A percentile compares a stretch with the other conserved stretches of the same genome.
phyloP scores from a whole-genome alignment of 2,329 filamentous ascomycete species.

The Blastomyces gilchristii region DNA sequence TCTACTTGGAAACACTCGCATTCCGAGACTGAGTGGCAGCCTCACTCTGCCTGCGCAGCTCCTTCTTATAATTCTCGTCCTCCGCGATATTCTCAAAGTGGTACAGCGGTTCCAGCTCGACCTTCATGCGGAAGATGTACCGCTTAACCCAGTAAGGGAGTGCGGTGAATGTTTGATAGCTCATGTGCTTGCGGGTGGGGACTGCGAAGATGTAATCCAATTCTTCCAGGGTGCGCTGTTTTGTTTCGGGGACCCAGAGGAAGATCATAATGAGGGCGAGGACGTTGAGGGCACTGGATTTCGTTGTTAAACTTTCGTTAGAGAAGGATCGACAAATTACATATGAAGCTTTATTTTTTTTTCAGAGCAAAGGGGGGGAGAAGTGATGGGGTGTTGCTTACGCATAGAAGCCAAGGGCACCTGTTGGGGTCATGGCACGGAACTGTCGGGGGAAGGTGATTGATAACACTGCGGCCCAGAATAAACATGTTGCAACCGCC shows the following conservation, averaged over 20 bases:
- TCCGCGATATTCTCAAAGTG: constrained; percentile 33
- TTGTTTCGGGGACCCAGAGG: constrained; percentile 49
- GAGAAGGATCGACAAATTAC: constrained; percentile 5
- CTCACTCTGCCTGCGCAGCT: neutral
- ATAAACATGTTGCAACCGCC: constrained; percentile 38
- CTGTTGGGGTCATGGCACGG: constrained; percentile 39
- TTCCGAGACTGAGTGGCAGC: neutral
- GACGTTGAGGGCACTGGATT: constrained; percentile 44
- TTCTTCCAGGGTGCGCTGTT: constrained; percentile 46
- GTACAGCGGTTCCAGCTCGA: constrained; percentile 43
- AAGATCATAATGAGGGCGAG: constrained; percentile 55
- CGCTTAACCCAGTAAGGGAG: constrained; percentile 53
- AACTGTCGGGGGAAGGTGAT: constrained; percentile 43
- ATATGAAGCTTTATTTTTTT: neutral
- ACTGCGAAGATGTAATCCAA: constrained; percentile 52
- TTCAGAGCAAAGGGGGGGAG: constrained; percentile 4
- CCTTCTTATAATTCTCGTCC: constrained; percentile 7
- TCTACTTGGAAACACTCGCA: neutral
- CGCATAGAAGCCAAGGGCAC: constrained; percentile 53
- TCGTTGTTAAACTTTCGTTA: constrained; percentile 15
- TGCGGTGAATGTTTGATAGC: constrained; percentile 47
- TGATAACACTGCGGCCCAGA: constrained; percentile 42
- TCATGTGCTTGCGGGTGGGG: constrained; percentile 47
- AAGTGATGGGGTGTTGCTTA: constrained; percentile 23
- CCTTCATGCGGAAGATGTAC: constrained; percentile 44